Conservation (phyloP, 345 rosid genomes). For the Salix koriyanagi region DNA sequence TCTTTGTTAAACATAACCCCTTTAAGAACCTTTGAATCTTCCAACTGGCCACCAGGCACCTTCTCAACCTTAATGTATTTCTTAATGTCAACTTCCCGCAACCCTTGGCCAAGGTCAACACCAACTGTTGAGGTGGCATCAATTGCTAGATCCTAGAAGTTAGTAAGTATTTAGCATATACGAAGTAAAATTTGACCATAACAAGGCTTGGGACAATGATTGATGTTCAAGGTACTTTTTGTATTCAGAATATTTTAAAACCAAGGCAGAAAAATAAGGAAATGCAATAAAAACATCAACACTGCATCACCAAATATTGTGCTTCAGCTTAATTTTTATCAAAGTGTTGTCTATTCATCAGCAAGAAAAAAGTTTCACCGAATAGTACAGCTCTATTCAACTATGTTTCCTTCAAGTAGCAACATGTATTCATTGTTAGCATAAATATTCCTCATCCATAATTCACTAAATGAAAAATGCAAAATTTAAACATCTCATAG, state of each 20-base stretch:
- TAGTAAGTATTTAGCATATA: constrained; percentile 5
- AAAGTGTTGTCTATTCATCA: not conserved
- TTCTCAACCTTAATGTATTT: constrained; percentile 92
- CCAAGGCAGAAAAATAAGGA: not conserved
- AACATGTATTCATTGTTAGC: not conserved
- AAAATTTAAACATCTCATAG: too few relatives aligned
- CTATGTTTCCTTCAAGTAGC: too few relatives aligned
- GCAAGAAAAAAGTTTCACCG: too few relatives aligned
- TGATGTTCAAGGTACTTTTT: not conserved
- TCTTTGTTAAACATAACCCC: constrained; percentile 97
- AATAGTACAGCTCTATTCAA: too few relatives aligned
- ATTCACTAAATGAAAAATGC: not conserved
- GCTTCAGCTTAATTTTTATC: not conserved
- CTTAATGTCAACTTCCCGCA: constrained; percentile 93
- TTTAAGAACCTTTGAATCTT: constrained; percentile 81
- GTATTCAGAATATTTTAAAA: not conserved
- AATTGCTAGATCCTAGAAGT: constrained; percentile 80
- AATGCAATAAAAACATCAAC: not conserved
- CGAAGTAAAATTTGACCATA: not conserved
- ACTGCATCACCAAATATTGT: not conserved
- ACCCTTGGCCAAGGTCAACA: constrained; percentile 92
- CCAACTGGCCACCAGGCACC: constrained; percentile 94
- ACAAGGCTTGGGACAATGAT: not conserved
- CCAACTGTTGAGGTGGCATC: constrained; percentile 82
- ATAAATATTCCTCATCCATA: not conserved